Evolutionary conservation across 2,329 filamentous ascomycete genomes (phyloP).

Genomic region (Penicillium paneum): DNA sequence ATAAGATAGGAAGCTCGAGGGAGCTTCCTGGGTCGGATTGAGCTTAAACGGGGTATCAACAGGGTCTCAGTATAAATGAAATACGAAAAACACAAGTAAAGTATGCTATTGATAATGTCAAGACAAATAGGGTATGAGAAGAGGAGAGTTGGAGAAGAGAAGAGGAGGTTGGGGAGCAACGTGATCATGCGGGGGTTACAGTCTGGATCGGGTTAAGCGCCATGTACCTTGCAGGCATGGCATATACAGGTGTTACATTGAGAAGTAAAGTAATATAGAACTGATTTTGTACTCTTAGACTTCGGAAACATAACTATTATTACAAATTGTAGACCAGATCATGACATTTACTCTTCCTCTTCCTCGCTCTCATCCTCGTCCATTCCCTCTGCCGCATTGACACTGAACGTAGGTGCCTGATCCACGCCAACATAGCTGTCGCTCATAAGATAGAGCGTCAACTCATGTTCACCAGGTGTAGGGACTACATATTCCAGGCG

Average conservation of each 20-base stretch:
- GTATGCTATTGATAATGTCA: neutral
- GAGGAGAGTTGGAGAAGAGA: neutral
- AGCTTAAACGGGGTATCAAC: neutral
- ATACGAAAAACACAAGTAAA: neutral
- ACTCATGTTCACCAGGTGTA: conserved; percentile 75
- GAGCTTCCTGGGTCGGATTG: conserved; percentile 2
- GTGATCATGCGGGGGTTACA: conserved; percentile 2
- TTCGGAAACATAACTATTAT: conserved; percentile 17
- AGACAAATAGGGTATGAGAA: neutral
- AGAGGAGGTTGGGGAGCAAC: conserved; percentile 3
- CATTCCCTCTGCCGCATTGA: conserved; percentile 86
- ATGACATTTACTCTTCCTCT: conserved; percentile 55
- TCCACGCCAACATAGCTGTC: conserved; percentile 97
- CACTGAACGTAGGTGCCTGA: conserved; percentile 84
- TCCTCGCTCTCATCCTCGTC: conserved; percentile 90
- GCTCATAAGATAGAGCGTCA: conserved; percentile 94
- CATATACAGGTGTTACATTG: neutral
- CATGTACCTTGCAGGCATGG: neutral
- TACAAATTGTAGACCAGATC: conserved; percentile 14
- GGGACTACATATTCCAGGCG: conserved; percentile 86
- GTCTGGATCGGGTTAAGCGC: conserved; percentile 5
- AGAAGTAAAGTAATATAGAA: conserved; percentile 5
- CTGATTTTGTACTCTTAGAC: conserved; percentile 14
- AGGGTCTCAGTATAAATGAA: neutral
- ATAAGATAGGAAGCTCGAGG: conserved; percentile 18